These are phyloP conservation scores for Vitis hybrid DNA, from an alignment of 177 flowering plant genomes.

Conservation along the genomic window DNA sequence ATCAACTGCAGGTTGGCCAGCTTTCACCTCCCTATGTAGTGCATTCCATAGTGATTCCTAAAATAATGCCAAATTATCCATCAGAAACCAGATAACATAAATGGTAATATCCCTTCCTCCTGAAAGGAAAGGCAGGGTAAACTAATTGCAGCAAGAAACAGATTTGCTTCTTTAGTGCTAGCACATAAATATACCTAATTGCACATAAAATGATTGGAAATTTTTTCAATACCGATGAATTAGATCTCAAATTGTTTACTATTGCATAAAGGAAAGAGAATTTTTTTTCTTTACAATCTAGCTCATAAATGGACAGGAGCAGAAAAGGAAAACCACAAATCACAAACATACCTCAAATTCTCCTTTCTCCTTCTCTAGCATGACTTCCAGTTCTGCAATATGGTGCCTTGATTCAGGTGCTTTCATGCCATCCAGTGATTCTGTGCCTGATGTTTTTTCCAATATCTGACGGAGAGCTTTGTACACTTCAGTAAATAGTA, in stretches of 20 bases:
- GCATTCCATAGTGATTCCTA: conserved; percentile 56
- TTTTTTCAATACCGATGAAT: no score
- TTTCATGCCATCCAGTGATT: conserved; percentile 22
- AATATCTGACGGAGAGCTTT: conserved; percentile 46
- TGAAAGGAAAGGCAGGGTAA: no score
- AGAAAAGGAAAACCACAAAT: not conserved
- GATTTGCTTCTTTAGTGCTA: no score
- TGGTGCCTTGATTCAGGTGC: conserved; percentile 37
- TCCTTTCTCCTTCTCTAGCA: conserved; percentile 55
- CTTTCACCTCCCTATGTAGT: conserved; percentile 33
- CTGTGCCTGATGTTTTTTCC: conserved; percentile 36
- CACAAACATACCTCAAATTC: conserved; percentile 66
- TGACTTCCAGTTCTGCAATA: conserved; percentile 50
- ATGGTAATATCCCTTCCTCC: not conserved
- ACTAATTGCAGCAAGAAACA: no score
- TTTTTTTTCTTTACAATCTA: no score
- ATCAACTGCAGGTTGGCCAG: conserved; percentile 59
- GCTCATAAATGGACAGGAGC: no score
- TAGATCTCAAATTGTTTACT: no score
- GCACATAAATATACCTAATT: no score
- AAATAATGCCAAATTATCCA: not conserved
- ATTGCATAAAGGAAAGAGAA: no score
- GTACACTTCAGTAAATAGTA: conserved; percentile 60
- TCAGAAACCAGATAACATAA: conserved; percentile 4
- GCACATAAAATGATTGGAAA: no score